phyloP scores from a whole-genome alignment of 306 rosid species.

The Trifolium fragiferum region DNA sequence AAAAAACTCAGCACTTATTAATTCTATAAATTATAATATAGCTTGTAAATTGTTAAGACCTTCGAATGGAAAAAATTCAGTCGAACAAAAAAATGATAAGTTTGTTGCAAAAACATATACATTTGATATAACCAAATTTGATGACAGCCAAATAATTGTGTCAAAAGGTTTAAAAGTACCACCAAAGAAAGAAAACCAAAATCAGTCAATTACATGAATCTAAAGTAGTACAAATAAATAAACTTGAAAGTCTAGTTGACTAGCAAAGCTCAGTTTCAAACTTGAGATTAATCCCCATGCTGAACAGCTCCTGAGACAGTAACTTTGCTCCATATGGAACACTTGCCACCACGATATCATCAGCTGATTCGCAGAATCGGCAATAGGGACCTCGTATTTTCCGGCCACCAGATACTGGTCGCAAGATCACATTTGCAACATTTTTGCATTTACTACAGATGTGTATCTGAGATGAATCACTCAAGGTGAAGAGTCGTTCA shows the following conservation, averaged over 20 bases:
- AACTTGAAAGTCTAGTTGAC: background rate
- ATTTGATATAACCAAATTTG: no score
- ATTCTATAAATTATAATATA: background rate
- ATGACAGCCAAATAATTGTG: no score
- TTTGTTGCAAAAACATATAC: no score
- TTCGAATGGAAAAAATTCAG: no score
- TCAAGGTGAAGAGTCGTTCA: conserved; percentile 92
- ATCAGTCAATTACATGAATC: no score
- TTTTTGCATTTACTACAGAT: conserved; percentile 80
- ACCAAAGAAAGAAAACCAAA: no score
- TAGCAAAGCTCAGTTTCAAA: conserved; percentile 76
- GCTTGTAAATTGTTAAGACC: no score
- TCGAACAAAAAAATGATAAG: no score
- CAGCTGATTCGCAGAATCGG: conserved; percentile 72
- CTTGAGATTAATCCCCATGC: conserved; percentile 94
- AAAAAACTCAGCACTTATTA: background rate
- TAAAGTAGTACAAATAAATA: no score
- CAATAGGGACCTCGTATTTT: conserved; percentile 91
- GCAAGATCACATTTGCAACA: conserved; percentile 71
- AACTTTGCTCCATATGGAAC: conserved; percentile 95
- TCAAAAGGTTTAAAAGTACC: no score
- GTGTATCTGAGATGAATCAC: conserved; percentile 87
- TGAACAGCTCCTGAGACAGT: conserved; percentile 92
- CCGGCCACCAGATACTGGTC: conserved; percentile 75
- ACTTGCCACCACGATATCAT: conserved; percentile 72